Base-by-base conservation (phyloP, 2,329 filamentous ascomycete species). In the Trichoderma koningii region DNA sequence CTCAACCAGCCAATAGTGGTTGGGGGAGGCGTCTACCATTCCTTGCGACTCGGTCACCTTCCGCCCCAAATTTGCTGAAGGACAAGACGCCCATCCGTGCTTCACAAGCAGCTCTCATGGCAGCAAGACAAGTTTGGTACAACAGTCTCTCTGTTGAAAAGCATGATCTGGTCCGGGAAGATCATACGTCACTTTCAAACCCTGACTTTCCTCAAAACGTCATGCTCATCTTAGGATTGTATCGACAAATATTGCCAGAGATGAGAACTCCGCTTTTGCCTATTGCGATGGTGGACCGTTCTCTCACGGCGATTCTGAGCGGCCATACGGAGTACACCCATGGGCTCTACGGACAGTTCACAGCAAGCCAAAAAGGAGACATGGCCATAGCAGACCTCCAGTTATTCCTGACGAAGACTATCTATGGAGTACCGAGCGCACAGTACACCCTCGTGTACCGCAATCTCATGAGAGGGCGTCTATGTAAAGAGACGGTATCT, bases 141-240 rank as follows among this genome's bases (percentile, higher is more conserved):
- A 30, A 1, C 23, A 23, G 7, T 17, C 5, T 23, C 34, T 44
- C 10, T 14, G 10, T 38, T 14, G 34, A 38, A 9, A 38, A 4
- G 34, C 34, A 38, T 38, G 10, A 10, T 61, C 30, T 17, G 12
- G 23, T 19, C 21, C 23, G 44, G 44, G 21, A 28, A 42, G 28
- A 44, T 28, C 50, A 28, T 19, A 55, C n/a, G 45, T 52, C 28
- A 53, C 59, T 51, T 45, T 52, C 51, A 47, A 17, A 21, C n/a
- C 34, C 30, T 52, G 26, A 38, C 15, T 41, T 30, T 41, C 21
- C 56, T 26, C 7, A n/a, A 34, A 28, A 51, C 23, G 64, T 42
- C 59, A 56, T 41, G 59, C 48, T 63, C 52, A 53, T 30, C 42
- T 28, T 21, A 15, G 21, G 45, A 51, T 57, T 19, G 63, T 34